phyloP scores from a whole-genome alignment of 257 asterid genomes.

The Galeopsis tetrahit region DNA sequence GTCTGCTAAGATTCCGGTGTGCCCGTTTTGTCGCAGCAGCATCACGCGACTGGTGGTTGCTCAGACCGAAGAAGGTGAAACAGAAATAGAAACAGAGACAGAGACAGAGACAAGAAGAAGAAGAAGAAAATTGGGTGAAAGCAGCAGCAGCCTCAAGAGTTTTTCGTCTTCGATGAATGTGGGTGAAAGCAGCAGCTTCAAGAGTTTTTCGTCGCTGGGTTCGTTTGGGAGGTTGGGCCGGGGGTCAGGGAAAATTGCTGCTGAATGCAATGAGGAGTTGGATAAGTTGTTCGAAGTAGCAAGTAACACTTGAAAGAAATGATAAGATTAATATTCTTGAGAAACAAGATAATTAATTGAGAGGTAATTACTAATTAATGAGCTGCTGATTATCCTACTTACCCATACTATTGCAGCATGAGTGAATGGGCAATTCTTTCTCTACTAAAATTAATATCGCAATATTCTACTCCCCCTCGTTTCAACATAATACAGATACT shows the following conservation, averaged over 20 bases:
- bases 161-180: conserved; percentile 23
- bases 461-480: neutral
- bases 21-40: conserved; percentile 84
- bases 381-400: too few species aligned
- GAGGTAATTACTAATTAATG: neutral
- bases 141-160: too few species aligned
- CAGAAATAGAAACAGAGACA: too few species aligned
- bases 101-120: conserved; percentile 35
- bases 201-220: conserved; percentile 58
- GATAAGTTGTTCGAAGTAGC: conserved; percentile 41
- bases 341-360: neutral
- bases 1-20: conserved; percentile 50
- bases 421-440: conserved; percentile 31
- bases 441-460: conserved; percentile 23
- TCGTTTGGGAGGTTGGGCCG: conserved; percentile 63
- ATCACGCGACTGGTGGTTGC: conserved; percentile 56
- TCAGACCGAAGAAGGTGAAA: conserved; percentile 38
- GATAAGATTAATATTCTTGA: neutral
- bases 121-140: conserved; percentile 38
- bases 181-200: conserved; percentile 67
- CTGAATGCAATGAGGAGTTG: conserved; percentile 49
- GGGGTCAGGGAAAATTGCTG: conserved; percentile 57
- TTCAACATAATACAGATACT: too few species aligned
- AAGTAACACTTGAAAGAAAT: conserved; percentile 4
- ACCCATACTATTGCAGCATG: too few species aligned